phyloP scores from a whole-genome alignment of 192 early-diverging fungal species.

The Entomortierella parvispora region DNA sequence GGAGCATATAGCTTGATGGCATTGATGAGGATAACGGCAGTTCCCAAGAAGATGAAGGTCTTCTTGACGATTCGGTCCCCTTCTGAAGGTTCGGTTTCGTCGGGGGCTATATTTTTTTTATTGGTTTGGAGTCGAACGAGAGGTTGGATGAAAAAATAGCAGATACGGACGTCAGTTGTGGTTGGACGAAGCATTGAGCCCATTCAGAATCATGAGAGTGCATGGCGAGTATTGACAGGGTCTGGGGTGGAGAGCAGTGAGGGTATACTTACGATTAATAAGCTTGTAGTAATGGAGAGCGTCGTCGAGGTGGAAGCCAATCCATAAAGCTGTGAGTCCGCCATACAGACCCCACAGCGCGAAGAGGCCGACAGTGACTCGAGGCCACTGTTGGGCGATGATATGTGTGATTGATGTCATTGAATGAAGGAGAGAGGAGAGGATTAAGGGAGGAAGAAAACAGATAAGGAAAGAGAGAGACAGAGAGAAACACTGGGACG shows the following conservation, averaged over 20 bases:
- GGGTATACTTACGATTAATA: not conserved
- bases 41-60: not conserved
- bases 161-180: too few species aligned
- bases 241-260: not conserved
- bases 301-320: conserved; percentile 1
- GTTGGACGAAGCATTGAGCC: too few species aligned
- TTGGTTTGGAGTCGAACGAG: not conserved
- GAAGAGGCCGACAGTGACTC: conserved; percentile 1
- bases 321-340: conserved; percentile 3
- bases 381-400: conserved; percentile 18
- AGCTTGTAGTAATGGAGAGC: not conserved
- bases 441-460: not conserved
- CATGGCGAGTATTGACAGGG: not conserved
- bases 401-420: not conserved
- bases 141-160: not conserved
- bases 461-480: not conserved
- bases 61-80: conserved; percentile 8
- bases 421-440: not conserved
- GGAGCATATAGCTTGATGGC: not conserved
- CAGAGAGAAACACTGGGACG: not conserved
- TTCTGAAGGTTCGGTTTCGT: conserved; percentile 12
- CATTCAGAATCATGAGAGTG: too few species aligned
- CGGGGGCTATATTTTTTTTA: too few species aligned
- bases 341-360: conserved; percentile 5
- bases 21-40: not conserved